Conservation (phyloP, 225 moss, liverwort and hornwort genomes). For the Physcomitrium patens region DNA sequence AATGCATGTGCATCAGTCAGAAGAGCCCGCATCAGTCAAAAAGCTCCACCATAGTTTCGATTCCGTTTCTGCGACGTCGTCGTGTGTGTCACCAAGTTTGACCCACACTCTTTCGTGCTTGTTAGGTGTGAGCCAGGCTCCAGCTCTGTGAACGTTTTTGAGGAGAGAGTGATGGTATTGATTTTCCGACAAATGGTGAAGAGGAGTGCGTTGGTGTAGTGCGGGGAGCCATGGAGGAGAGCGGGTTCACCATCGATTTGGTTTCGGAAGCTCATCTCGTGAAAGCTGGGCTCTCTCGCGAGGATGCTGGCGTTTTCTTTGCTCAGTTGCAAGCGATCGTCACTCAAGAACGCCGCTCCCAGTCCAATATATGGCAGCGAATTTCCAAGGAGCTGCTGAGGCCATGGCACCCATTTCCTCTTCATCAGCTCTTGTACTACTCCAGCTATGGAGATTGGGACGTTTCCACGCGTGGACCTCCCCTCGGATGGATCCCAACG, state of each 20-base stretch:
- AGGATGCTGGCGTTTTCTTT: conserved; percentile 28
- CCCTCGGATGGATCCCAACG: conserved; percentile 59
- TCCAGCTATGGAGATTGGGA: conserved; percentile 55
- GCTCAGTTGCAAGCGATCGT: conserved; percentile 31
- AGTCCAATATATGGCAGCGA: conserved; percentile 44
- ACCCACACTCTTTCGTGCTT: no score
- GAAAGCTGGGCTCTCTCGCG: conserved; percentile 23
- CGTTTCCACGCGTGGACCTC: conserved; percentile 37
- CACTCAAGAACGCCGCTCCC: conserved; percentile 16
- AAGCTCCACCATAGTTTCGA: no score
- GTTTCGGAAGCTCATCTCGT: conserved; percentile 31
- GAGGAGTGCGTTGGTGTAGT: not conserved
- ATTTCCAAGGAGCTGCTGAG: conserved; percentile 54
- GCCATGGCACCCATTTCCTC: conserved; percentile 45
- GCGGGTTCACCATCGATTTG: conserved; percentile 32
- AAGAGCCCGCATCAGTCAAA: no score
- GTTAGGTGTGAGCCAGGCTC: no score
- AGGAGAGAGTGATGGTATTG: no score
- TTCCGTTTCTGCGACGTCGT: no score
- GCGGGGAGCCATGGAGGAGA: conserved; percentile 34
- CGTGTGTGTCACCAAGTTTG: no score
- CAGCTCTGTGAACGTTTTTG: no score
- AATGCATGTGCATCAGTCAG: no score
- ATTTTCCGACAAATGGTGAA: no score
- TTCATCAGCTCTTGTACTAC: conserved; percentile 72